Conservation (phyloP, 345 rosid genomes). For the Punica granatum region DNA sequence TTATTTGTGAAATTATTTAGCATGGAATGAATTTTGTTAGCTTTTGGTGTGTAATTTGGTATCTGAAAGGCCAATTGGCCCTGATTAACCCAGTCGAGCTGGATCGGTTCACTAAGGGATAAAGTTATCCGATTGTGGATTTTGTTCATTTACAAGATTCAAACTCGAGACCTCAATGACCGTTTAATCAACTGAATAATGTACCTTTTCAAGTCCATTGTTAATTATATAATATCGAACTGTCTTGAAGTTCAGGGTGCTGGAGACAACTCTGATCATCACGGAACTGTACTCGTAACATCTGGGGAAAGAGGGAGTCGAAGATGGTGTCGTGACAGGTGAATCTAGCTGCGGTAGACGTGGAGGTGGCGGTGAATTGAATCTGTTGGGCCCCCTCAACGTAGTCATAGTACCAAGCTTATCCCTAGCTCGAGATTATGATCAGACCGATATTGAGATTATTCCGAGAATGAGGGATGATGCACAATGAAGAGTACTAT, state of each 20-base stretch:
- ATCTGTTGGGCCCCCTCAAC: constrained; percentile 2
- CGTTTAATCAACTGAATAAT: not conserved
- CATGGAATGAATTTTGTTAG: too few species aligned
- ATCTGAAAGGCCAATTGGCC: too few species aligned
- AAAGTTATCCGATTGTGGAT: too few species aligned
- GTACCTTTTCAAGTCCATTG: not conserved
- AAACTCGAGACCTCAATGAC: too few species aligned
- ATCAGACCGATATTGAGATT: too few species aligned
- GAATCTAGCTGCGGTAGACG: constrained; percentile 1
- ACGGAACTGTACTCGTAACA: constrained; percentile 35
- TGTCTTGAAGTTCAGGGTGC: constrained; percentile 15
- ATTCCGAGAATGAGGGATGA: too few species aligned
- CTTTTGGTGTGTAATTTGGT: too few species aligned
- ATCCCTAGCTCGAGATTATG: not conserved
- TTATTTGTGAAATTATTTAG: too few species aligned
- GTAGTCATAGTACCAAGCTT: not conserved
- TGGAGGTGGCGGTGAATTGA: not conserved
- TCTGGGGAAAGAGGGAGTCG: constrained; percentile 28
- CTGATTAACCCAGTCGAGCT: too few species aligned
- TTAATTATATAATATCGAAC: not conserved
- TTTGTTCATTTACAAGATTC: too few species aligned
- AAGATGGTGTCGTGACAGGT: not conserved
- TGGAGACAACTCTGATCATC: constrained; percentile 29
- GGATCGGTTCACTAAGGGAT: too few species aligned
- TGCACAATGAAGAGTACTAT: too few species aligned